Conservation (phyloP, 495 filamentous ascomycete genomes). For the Daldinia bambusicola region DNA sequence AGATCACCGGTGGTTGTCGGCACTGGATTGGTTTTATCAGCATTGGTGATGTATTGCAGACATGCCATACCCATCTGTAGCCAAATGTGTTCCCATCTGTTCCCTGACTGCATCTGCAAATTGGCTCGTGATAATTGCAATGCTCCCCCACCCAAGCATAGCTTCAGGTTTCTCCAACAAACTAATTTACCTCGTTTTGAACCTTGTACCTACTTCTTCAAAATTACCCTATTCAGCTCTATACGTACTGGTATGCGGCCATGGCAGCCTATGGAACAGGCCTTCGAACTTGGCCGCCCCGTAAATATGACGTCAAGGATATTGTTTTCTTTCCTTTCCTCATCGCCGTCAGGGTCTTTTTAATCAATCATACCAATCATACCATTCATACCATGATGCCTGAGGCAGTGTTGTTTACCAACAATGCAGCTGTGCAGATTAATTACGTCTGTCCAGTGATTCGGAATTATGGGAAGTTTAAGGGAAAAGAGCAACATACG, state of each 20-base stretch:
- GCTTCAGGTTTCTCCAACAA: slow-evolving; percentile 22
- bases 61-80: not conserved
- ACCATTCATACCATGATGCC: not conserved
- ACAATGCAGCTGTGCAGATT: not conserved
- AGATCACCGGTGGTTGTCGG: slow-evolving; percentile 28
- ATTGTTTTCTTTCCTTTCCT: not conserved
- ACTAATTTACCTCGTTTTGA: slow-evolving; percentile 13
- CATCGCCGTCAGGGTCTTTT: not conserved
- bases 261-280: no score
- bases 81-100: slow-evolving; percentile 2
- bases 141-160: slow-evolving; percentile 5
- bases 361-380: not conserved
- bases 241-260: no score
- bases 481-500: slow-evolving; percentile 2
- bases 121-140: slow-evolving; percentile 39
- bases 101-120: slow-evolving; percentile 28
- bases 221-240: not conserved
- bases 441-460: not conserved
- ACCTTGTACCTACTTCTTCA: slow-evolving; percentile 4
- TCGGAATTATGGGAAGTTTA: not conserved
- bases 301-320: slow-evolving; percentile 5
- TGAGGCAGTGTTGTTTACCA: not conserved
- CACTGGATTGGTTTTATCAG: slow-evolving; percentile 26
- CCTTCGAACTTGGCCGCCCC: not conserved
- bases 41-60: slow-evolving; percentile 29